Percentiles rank a stretch among this genome's conserved stretches.
phyloP scores from a whole-genome alignment of 768 basidiomycete species.

The Tulasnella sp. region DNA sequence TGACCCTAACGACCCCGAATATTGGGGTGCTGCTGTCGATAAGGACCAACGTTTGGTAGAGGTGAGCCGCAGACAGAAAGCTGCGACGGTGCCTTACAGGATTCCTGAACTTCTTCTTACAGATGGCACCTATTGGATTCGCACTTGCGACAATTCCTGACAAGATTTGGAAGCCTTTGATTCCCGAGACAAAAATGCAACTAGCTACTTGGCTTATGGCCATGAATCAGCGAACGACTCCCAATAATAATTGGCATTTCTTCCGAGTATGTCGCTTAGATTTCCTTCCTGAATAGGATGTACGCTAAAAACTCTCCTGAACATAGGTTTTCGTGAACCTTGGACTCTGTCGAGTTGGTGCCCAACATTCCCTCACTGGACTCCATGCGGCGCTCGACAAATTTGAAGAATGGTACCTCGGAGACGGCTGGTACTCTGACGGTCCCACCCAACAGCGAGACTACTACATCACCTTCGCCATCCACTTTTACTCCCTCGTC shows the following conservation, averaged over 20 bases:
- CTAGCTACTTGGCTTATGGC: conserved; percentile 61
- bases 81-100: not conserved
- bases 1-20: conserved; percentile 57
- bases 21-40: conserved; percentile 66
- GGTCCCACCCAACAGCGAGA: conserved; percentile 31
- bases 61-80: not conserved
- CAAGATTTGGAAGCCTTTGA: conserved; percentile 56
- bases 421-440: conserved; percentile 48
- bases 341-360: conserved; percentile 55
- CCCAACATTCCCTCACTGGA: conserved; percentile 46
- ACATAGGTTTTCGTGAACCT: conserved; percentile 64
- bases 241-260: conserved; percentile 16
- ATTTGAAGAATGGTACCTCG: conserved; percentile 70
- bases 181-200: conserved; percentile 44
- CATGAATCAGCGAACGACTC: conserved; percentile 47
- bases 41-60: conserved; percentile 79
- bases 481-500: conserved; percentile 62
- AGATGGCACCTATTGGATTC: conserved; percentile 65
- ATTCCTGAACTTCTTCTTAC: not conserved
- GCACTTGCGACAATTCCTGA: conserved; percentile 57
- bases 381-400: conserved; percentile 67
- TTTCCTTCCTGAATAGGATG: no score
- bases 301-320: not conserved
- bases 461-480: conserved; percentile 73
- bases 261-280: conserved; percentile 3